Conservation (phyloP, 352 stramenopile species). For the Phytophthora aleatoria region DNA sequence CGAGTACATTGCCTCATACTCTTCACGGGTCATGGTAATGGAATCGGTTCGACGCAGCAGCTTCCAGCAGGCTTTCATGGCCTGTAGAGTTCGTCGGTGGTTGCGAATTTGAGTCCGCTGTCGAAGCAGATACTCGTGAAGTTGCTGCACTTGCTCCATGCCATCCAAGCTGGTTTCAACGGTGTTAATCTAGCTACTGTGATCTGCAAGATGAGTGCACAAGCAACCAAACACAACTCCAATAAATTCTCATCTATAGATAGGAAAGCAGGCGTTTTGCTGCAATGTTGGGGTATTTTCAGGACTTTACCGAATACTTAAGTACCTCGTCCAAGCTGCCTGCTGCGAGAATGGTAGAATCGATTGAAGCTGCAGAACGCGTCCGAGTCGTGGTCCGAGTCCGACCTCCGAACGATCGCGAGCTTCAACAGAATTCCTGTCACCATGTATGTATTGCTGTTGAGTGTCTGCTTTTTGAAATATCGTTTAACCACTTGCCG, state of each 20-base stretch:
- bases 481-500: not conserved
- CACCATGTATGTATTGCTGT: conserved; percentile 35
- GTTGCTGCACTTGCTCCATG: conserved; percentile 47
- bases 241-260: conserved; percentile 17
- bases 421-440: conserved; percentile 38
- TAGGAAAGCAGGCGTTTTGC: conserved; percentile 11
- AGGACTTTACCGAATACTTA: conserved; percentile 1
- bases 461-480: not conserved
- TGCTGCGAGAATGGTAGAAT: conserved; percentile 38
- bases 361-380: conserved; percentile 48
- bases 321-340: conserved; percentile 1
- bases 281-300: conserved; percentile 21
- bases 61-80: conserved; percentile 55
- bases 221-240: not conserved
- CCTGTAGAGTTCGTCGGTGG: conserved; percentile 35
- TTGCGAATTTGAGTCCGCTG: conserved; percentile 57
- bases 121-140: conserved; percentile 47
- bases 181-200: conserved; percentile 5
- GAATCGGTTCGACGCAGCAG: conserved; percentile 18
- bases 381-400: conserved; percentile 84
- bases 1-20: conserved; percentile 57
- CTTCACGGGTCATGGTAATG: conserved; percentile 30
- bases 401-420: conserved; percentile 75
- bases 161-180: conserved; percentile 4
- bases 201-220: conserved; percentile 1